Percentiles rank a stretch among this genome's conserved stretches.
phyloP scores from a whole-genome alignment of 2,329 filamentous ascomycete species.

The Colletotrichum godetiae region DNA sequence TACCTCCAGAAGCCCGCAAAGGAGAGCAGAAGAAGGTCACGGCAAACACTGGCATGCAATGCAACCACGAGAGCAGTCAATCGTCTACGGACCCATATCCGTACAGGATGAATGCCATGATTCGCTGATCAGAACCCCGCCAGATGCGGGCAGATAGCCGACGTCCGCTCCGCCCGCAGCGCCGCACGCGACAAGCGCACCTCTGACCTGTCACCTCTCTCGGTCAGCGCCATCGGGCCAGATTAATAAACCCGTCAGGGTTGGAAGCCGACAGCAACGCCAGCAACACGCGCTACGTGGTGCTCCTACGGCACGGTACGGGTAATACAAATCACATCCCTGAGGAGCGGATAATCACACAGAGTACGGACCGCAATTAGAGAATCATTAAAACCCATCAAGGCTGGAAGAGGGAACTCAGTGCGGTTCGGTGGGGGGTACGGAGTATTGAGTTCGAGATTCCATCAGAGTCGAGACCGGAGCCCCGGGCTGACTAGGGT shows the following conservation, averaged over 20 bases:
- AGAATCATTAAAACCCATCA: background rate
- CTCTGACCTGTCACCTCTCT: background rate
- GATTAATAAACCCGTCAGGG: background rate
- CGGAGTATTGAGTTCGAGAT: background rate
- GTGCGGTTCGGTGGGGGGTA: conserved; percentile 4
- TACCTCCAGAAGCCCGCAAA: no score
- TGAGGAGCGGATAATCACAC: background rate
- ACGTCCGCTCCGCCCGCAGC: background rate
- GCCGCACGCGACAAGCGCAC: conserved; percentile 4
- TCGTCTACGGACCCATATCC: background rate
- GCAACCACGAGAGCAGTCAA: background rate
- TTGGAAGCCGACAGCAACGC: background rate
- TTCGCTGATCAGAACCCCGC: background rate
- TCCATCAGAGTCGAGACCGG: conserved; percentile 6
- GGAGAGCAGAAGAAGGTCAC: no score
- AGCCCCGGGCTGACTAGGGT: conserved; percentile 7
- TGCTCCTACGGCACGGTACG: background rate
- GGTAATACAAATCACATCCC: background rate
- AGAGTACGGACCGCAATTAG: background rate
- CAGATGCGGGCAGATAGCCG: background rate
- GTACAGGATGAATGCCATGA: background rate
- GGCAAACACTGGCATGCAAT: background rate
- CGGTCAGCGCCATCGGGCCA: background rate
- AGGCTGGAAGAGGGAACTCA: conserved; percentile 24
- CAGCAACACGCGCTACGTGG: background rate